Evolutionary conservation across 2,329 filamentous ascomycete species (phyloP), one percentile per base, ranked within the genome.

Genomic region (Onygenales sp.): DNA sequence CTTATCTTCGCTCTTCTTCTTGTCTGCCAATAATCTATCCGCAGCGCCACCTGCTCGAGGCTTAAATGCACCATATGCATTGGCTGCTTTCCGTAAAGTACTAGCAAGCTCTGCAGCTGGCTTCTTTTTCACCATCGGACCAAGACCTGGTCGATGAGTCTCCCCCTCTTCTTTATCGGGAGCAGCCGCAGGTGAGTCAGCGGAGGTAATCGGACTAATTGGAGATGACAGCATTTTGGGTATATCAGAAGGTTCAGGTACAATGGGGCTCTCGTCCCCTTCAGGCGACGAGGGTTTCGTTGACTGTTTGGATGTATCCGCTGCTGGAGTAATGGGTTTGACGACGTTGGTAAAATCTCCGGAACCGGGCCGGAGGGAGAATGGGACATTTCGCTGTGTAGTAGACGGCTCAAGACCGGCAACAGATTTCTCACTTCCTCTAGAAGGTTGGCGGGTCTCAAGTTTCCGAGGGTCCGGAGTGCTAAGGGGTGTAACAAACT

Each of bases 61-160:
- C 64, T 92, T 94, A 73, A 97, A 97, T 14, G 80, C 80, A 58
- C 84, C 85, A 58, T 72, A 69, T 27, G 86, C 82, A 53, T 78
- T 82, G 0, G 89, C 89, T 27, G 89, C 89, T 69, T 89, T 94
- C 71, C 87, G 87, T 57, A 96, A 81, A 5, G 81, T 79, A 38
- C 81, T 85, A 17, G 87, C 87, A 61, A 93, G 77, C 54, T 93
- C 85, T n/a, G 77, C 79, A 57, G 80, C 83, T 1, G 83, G 85
- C 65, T 88, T 89, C 58, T 85, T 82, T 69, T 89, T 92, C 62
- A 96, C 86, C 91, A 95, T 95, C 2, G 90, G 89, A 0, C 89
- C 89, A 6, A 95, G 78, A 1, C 89, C 90, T 14, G 89, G 89
- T n/a, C 88, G 76, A 59, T 78, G 75, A 33, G 70, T 68, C 44